These are phyloP conservation scores for Anthoceros angustus DNA, from an alignment of 225 moss, liverwort and hornwort genomes.

Conservation along the genomic window DNA sequence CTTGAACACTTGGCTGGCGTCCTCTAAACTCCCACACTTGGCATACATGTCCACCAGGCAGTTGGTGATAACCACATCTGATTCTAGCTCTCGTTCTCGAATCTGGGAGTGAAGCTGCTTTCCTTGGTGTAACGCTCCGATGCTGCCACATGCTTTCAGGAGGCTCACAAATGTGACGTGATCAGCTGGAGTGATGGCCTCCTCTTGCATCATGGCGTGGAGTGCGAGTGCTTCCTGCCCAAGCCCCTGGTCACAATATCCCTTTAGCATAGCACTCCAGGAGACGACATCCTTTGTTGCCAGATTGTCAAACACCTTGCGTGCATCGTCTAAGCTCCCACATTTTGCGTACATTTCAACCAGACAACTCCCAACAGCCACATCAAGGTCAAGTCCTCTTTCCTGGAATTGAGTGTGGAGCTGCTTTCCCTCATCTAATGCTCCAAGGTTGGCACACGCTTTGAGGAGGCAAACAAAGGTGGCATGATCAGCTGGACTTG, in stretches of 20 bases:
- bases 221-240: neutral
- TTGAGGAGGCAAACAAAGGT: neutral
- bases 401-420: neutral
- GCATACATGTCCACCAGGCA: neutral
- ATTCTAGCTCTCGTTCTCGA: neutral
- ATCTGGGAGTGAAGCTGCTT: neutral
- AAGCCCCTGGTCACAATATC: neutral
- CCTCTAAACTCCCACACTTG: neutral
- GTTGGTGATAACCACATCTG: neutral
- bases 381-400: neutral
- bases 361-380: neutral
- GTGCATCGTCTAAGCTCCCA: neutral
- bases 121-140: neutral
- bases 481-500: too few relatives aligned
- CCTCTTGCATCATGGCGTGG: neutral
- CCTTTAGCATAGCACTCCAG: neutral
- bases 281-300: neutral
- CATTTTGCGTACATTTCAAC: neutral
- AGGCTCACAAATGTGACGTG: neutral
- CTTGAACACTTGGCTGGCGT: neutral
- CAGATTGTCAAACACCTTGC: neutral
- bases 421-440: neutral
- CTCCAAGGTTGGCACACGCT: neutral
- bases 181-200: neutral
- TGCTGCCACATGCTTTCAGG: neutral